Evolutionary conservation across 495 filamentous ascomycete genomes (phyloP).

Genomic region (Talaromyces borbonicus): DNA sequence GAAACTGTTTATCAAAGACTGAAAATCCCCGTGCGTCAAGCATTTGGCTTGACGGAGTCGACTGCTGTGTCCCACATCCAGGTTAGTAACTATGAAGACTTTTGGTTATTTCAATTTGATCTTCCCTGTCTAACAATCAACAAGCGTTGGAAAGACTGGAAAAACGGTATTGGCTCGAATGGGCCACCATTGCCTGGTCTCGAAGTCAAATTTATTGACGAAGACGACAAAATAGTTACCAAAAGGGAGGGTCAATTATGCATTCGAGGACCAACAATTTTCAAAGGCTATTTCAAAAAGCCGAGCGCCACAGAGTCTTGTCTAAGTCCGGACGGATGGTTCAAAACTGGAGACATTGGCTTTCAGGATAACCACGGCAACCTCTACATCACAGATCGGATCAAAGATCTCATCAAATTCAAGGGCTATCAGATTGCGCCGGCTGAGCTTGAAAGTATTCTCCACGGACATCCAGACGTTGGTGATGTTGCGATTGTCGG

Average conservation of each 20-base stretch:
- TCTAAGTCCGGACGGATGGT: conserved; percentile 36
- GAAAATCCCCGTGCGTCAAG: conserved; percentile 58
- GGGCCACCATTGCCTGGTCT: conserved; percentile 62
- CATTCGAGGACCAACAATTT: conserved; percentile 43
- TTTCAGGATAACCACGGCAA: conserved; percentile 38
- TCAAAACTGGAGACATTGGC: conserved; percentile 44
- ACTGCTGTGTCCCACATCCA: conserved; percentile 38
- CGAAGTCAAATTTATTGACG: conserved; percentile 36
- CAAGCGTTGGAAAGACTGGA: conserved; percentile 53
- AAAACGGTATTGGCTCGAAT: conserved; percentile 65
- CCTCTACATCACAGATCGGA: conserved; percentile 56
- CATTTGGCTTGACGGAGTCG: conserved; percentile 66
- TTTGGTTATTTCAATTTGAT: too few relatives aligned
- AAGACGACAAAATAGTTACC: conserved; percentile 38
- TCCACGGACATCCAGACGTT: conserved; percentile 50
- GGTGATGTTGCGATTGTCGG: conserved; percentile 65
- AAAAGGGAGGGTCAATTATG: conserved; percentile 49
- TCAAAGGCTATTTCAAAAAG: conserved; percentile 55
- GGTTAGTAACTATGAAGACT: too few relatives aligned
- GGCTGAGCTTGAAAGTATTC: conserved; percentile 60
- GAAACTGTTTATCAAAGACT: conserved; percentile 56
- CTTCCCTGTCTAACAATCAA: too few relatives aligned
- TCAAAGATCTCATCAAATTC: conserved; percentile 50
- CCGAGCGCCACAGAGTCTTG: conserved; percentile 47
- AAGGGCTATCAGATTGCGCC: conserved; percentile 65